Percentiles rank a stretch among this genome's conserved stretches.
Conservation (phyloP, 2,329 filamentous ascomycete species). For the Xylaria sp. region DNA sequence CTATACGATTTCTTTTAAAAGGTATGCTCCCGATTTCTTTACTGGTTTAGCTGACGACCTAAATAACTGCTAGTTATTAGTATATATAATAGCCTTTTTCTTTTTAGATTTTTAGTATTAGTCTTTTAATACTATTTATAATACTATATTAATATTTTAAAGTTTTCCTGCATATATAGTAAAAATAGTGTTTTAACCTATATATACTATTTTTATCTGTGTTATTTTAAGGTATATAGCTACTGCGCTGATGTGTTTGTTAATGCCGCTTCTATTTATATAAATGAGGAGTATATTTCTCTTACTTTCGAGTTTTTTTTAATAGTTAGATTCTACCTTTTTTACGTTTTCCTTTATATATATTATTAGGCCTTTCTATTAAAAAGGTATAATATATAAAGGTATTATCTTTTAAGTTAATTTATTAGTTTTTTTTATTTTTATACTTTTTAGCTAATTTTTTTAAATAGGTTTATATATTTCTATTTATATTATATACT, state of each 20-base stretch:
- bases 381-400: neutral
- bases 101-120: neutral
- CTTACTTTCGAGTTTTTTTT: neutral
- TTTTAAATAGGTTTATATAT: slow-evolving; percentile 3
- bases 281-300: neutral
- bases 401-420: slow-evolving; percentile 2
- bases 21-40: neutral
- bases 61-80: too few relatives aligned
- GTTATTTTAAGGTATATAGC: too few relatives aligned
- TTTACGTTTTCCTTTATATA: neutral
- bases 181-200: neutral
- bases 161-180: neutral
- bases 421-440: neutral
- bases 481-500: neutral
- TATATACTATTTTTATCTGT: neutral
- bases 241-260: neutral
- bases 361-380: neutral
- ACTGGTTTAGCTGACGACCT: neutral
- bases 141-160: neutral
- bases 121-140: neutral
- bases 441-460: neutral
- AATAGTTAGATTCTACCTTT: neutral
- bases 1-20: neutral
- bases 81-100: neutral
- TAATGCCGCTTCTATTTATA: neutral